Percentiles rank a stretch among this genome's conserved stretches.
Evolutionary conservation across 495 filamentous ascomycete species (phyloP).

Genomic region (Tuber umbilicatum): DNA sequence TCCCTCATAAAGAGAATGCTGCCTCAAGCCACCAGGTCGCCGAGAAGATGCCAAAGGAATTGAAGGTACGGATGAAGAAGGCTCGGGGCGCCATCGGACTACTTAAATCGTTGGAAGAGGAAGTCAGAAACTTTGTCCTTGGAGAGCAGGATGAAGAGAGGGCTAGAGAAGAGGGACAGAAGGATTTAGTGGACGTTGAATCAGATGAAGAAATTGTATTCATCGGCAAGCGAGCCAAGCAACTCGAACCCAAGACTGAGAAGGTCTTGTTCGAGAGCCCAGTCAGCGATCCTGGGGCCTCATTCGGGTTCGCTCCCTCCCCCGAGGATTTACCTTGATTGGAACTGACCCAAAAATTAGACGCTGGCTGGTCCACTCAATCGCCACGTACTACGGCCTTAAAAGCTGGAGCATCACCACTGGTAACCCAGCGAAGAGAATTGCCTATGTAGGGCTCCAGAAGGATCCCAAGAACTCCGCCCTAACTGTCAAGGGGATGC

Average conservation of each 20-base stretch:
- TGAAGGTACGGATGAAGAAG: constrained; percentile 62
- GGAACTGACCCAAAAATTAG: constrained; percentile 47
- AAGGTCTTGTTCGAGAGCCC: constrained; percentile 73
- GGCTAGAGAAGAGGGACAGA: constrained; percentile 36
- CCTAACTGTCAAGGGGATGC: constrained; percentile 11
- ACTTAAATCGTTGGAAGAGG: constrained; percentile 59
- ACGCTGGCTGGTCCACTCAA: constrained; percentile 88
- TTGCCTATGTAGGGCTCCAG: constrained; percentile 82
- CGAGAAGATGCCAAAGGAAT: constrained; percentile 55
- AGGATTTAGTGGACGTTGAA: constrained; percentile 47
- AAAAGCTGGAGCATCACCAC: constrained; percentile 74
- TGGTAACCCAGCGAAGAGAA: constrained; percentile 66
- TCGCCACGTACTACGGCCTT: constrained; percentile 88
- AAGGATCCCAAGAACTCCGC: constrained; percentile 31
- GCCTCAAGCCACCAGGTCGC: constrained; percentile 17
- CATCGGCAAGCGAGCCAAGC: constrained; percentile 52
- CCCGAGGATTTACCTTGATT: constrained; percentile 10
- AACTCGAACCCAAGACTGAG: constrained; percentile 45
- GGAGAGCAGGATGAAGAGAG: constrained; percentile 46
- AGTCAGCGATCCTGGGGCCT: constrained; percentile 64
- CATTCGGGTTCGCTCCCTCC: constrained; percentile 65
- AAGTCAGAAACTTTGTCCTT: constrained; percentile 57
- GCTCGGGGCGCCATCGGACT: constrained; percentile 61
- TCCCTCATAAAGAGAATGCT: constrained; percentile 12
- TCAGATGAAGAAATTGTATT: constrained; percentile 71